Percentiles rank a stretch among this genome's conserved stretches.
phyloP scores from a whole-genome alignment of 768 basidiomycete species.

The Termitomyces sp. region DNA sequence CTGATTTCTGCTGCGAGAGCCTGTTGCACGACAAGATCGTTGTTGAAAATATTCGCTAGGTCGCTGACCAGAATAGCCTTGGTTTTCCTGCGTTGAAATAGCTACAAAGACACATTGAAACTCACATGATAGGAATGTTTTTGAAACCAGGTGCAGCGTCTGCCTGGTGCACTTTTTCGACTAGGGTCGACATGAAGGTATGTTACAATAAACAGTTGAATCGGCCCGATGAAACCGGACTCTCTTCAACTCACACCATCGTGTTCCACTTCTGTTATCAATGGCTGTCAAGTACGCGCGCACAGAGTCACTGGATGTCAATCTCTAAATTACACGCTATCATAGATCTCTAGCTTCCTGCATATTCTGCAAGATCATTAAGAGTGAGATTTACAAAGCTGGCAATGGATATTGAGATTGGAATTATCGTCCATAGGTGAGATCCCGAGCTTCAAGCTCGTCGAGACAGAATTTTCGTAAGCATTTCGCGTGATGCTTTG shows the following conservation, averaged over 20 bases:
- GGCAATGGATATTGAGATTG: background rate
- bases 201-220: background rate
- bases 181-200: constrained; percentile 15
- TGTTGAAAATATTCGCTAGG: constrained; percentile 30
- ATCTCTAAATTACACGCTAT: background rate
- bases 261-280: background rate
- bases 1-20: constrained; percentile 53
- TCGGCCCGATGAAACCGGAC: background rate
- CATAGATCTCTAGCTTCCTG: constrained; percentile 56
- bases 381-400: constrained; percentile 40
- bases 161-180: constrained; percentile 14
- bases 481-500: constrained; percentile 18
- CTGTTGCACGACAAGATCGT: constrained; percentile 29
- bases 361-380: constrained; percentile 95
- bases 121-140: constrained; percentile 34
- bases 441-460: constrained; percentile 82
- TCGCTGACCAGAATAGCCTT: constrained; percentile 28
- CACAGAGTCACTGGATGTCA: background rate
- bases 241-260: background rate
- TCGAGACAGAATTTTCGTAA: constrained; percentile 70
- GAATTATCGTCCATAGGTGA: constrained; percentile 55
- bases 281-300: constrained; percentile 33
- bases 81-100: background rate
- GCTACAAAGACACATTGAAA: background rate
- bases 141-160: constrained; percentile 23